Conservation (phyloP, 2,329 filamentous ascomycete species). For the Colletotrichum gigasporum region DNA sequence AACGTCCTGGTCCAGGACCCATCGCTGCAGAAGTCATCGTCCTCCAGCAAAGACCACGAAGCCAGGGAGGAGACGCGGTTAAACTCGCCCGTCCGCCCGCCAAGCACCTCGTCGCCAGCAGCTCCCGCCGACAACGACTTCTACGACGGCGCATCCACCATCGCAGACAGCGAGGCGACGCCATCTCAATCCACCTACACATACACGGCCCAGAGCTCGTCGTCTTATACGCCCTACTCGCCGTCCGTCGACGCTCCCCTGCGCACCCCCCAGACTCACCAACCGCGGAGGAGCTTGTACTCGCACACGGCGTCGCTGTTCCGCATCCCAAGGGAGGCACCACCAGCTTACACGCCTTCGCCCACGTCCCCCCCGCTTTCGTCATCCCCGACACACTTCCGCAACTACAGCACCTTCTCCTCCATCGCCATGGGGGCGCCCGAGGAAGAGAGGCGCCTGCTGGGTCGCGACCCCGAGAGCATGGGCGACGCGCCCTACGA, state of each 20-base stretch:
- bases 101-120: constrained; percentile 8
- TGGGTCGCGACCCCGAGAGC: constrained; percentile 55
- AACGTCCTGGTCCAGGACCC: constrained; percentile 60
- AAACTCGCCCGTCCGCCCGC: constrained; percentile 35
- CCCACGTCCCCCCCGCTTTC: constrained; percentile 37
- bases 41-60: constrained; percentile 53
- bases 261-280: constrained; percentile 30
- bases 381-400: constrained; percentile 42
- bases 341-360: constrained; percentile 61
- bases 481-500: constrained; percentile 48
- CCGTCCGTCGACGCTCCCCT: constrained; percentile 21
- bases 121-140: not conserved
- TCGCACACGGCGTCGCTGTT: constrained; percentile 18
- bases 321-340: constrained; percentile 48
- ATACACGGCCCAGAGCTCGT: constrained; percentile 19
- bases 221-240: constrained; percentile 31
- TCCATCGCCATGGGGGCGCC: constrained; percentile 52
- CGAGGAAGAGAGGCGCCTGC: constrained; percentile 53
- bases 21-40: constrained; percentile 45
- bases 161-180: constrained; percentile 22
- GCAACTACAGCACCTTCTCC: constrained; percentile 56
- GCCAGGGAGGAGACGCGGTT: constrained; percentile 51
- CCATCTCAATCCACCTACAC: constrained; percentile 24
- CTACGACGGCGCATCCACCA: constrained; percentile 24
- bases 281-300: constrained; percentile 15